Evolutionary conservation across 1,284 basidiomycete genomes (phyloP).

Genomic region (Moesziomyces aphidis): DNA sequence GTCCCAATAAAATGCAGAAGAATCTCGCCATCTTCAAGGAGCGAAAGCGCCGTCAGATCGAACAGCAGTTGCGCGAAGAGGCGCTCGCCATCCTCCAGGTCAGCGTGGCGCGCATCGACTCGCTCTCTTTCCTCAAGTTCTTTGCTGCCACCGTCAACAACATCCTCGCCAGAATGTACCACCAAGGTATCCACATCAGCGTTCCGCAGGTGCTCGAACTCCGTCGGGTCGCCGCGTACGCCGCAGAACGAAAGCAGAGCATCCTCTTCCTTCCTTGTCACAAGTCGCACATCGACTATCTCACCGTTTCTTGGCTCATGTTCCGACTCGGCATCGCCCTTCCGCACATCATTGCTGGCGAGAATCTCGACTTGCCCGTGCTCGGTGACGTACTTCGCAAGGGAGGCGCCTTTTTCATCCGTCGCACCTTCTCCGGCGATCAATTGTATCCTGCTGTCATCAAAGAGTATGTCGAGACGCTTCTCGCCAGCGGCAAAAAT

Average conservation of each 20-base stretch:
- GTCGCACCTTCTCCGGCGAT: constrained; percentile 67
- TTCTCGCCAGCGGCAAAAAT: constrained; percentile 66
- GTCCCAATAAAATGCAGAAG: constrained; percentile 43
- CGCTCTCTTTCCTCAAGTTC: constrained; percentile 50
- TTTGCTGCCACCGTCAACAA: constrained; percentile 66
- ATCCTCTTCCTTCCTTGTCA: constrained; percentile 69
- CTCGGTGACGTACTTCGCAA: constrained; percentile 65
- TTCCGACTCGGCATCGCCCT: constrained; percentile 67
- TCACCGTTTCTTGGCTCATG: constrained; percentile 62
- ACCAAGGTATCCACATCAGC: constrained; percentile 65
- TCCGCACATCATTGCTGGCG: constrained; percentile 68
- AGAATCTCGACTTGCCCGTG: constrained; percentile 67
- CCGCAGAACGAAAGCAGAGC: constrained; percentile 64
- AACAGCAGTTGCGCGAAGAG: constrained; percentile 55
- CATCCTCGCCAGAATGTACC: constrained; percentile 67
- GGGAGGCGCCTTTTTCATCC: constrained; percentile 68
- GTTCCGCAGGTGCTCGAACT: constrained; percentile 62
- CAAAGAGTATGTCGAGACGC: constrained; percentile 68
- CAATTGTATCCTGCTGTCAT: constrained; percentile 68
- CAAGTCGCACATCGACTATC: constrained; percentile 68
- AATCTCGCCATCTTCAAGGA: constrained; percentile 49
- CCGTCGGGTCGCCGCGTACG: constrained; percentile 61
- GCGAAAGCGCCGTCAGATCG: constrained; percentile 55
- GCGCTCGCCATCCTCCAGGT: constrained; percentile 52
- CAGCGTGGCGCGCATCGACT: constrained; percentile 57